Percentiles rank a stretch among this genome's conserved stretches.
phyloP scores from a whole-genome alignment of 176 grass and related monocot species.

The Saccharum officinarum region DNA sequence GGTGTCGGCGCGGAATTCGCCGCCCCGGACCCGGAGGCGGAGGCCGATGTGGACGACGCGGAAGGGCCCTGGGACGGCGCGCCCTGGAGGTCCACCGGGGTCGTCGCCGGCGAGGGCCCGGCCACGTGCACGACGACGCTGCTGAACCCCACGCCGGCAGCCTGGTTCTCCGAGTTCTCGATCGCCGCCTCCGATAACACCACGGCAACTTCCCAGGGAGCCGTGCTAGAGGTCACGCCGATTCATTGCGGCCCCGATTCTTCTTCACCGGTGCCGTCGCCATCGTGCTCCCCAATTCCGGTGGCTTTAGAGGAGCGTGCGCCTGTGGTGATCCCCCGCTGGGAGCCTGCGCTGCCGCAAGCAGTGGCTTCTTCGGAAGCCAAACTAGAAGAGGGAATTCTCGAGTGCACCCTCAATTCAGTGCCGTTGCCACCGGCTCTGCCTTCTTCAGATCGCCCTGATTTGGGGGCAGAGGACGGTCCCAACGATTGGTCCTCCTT shows the following conservation, averaged over 20 bases:
- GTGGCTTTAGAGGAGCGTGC: slow-evolving; percentile 9
- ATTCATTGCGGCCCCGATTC: not conserved
- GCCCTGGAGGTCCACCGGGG: slow-evolving; percentile 39
- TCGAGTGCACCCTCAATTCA: slow-evolving; percentile 12
- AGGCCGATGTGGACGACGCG: slow-evolving; percentile 27
- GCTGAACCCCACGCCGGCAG: not conserved
- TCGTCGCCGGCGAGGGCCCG: slow-evolving; percentile 36
- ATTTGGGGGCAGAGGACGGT: slow-evolving; percentile 21
- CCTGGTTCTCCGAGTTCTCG: slow-evolving; percentile 11
- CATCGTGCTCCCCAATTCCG: not conserved
- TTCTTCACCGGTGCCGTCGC: not conserved
- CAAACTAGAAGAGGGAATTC: slow-evolving; percentile 3
- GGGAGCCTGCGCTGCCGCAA: not conserved
- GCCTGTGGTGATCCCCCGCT: not conserved
- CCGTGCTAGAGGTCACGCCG: slow-evolving; percentile 6
- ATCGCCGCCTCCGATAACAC: not conserved
- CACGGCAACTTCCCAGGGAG: not conserved
- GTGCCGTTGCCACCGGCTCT: slow-evolving; percentile 3
- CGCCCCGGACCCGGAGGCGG: slow-evolving; percentile 26
- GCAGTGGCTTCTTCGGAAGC: slow-evolving; percentile 9
- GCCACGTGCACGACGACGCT: not conserved
- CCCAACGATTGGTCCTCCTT: not conserved
- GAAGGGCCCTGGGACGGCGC: slow-evolving; percentile 47
- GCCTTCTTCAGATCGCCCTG: not conserved
- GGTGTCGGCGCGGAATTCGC: slow-evolving; percentile 37